A percentile compares a stretch with the other conserved stretches of the same genome.
phyloP scores from a whole-genome alignment of 139 green algal species.

The Closterium sp. region DNA sequence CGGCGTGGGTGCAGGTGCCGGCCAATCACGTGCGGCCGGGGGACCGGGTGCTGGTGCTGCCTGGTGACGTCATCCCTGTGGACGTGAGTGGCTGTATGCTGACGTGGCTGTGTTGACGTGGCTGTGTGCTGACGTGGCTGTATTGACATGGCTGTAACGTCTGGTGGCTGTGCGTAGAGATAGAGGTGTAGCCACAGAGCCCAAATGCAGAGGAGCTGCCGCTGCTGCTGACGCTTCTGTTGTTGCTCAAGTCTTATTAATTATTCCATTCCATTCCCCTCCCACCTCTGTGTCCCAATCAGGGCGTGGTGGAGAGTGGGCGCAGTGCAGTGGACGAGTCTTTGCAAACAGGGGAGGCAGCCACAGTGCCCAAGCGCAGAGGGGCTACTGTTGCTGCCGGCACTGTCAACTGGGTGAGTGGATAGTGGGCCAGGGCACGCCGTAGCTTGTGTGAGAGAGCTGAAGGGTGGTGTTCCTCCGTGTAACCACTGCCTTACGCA shows the following conservation, averaged over 20 bases:
- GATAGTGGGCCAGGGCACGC: not conserved
- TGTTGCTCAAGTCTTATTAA: no score
- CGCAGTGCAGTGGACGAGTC: constrained; percentile 83
- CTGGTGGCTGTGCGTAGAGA: no score
- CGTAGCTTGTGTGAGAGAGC: not conserved
- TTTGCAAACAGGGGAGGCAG: constrained; percentile 91
- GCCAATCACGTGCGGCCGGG: constrained; percentile 53
- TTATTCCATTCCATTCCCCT: no score
- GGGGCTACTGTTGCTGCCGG: not conserved
- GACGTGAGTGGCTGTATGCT: constrained; percentile 55
- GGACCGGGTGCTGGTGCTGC: constrained; percentile 79
- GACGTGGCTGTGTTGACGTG: no score
- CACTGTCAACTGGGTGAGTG: constrained; percentile 22
- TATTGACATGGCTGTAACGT: no score
- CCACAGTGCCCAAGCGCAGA: constrained; percentile 45
- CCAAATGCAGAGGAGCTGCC: no score
- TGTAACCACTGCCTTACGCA: no score
- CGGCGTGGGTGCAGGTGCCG: constrained; percentile 31
- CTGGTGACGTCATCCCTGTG: constrained; percentile 84
- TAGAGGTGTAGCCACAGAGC: no score
- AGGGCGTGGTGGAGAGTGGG: constrained; percentile 66
- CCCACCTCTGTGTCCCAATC: not conserved
- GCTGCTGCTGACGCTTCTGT: no score
- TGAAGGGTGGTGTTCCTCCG: no score
- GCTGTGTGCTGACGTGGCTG: no score